These are phyloP conservation scores for Tetradesmus obliquus DNA, from an alignment of 139 green algal genomes.

Conservation along the genomic window DNA sequence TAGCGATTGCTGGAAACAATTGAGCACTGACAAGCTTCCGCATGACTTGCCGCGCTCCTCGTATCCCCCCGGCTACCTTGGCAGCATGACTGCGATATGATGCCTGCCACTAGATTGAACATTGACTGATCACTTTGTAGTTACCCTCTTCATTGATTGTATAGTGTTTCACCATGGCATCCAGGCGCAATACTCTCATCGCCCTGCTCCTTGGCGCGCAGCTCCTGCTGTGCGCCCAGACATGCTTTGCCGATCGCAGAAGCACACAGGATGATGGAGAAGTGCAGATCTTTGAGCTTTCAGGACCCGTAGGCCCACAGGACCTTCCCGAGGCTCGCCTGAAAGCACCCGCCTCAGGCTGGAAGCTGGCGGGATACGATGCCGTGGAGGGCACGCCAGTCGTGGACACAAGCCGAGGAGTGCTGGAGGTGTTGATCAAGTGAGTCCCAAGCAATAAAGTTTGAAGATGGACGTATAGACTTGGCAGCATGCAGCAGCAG, in stretches of 20 bases:
- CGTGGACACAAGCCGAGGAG: not conserved
- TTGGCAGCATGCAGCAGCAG: not conserved
- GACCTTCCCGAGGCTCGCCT: not conserved
- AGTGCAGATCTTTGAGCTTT: not conserved
- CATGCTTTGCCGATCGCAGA: not conserved
- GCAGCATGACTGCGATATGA: not conserved
- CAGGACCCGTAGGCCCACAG: not conserved
- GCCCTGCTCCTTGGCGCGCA: not conserved
- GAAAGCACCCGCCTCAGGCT: not conserved
- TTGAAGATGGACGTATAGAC: no score
- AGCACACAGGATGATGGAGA: not conserved
- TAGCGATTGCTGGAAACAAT: no score
- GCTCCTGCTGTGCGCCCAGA: not conserved
- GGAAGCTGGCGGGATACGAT: not conserved
- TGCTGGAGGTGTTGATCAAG: not conserved
- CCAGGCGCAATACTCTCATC: not conserved
- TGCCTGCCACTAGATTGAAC: not conserved
- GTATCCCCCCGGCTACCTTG: not conserved
- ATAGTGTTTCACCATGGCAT: not conserved
- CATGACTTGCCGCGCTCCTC: not conserved
- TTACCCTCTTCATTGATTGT: no score
- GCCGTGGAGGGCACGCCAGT: not conserved
- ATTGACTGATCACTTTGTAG: no score
- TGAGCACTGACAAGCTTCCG: no score
- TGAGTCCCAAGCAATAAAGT: not conserved